phyloP scores from a whole-genome alignment of 2,329 filamentous ascomycete genomes.

The Microdochium paspali region DNA sequence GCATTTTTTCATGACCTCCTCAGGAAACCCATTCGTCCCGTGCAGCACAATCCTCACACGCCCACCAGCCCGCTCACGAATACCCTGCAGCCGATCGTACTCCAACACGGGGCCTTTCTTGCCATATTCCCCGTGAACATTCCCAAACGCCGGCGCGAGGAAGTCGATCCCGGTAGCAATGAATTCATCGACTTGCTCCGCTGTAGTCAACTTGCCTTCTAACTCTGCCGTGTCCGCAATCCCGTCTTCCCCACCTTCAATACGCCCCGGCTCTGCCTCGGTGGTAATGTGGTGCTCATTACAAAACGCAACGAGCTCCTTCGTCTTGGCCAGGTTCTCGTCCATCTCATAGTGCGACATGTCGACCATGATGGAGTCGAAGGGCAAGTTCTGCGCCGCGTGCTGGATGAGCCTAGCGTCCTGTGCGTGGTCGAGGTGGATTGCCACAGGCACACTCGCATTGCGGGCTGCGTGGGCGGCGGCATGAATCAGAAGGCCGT shows the following conservation, averaged over 20 bases:
- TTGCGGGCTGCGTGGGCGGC: conserved; percentile 43
- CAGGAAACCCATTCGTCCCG: conserved; percentile 44
- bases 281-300: conserved; percentile 54
- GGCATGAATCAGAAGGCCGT: conserved; percentile 39
- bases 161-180: conserved; percentile 63
- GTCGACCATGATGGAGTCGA: conserved; percentile 69
- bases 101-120: conserved; percentile 53
- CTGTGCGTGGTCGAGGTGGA: conserved; percentile 62
- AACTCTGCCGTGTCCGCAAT: conserved; percentile 48
- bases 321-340: conserved; percentile 57
- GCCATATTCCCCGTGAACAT: conserved; percentile 67
- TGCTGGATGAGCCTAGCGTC: conserved; percentile 46
- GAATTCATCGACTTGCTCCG: conserved; percentile 62
- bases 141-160: conserved; percentile 67
- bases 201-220: conserved; percentile 49
- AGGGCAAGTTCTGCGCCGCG: conserved; percentile 45
- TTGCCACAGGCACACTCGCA: conserved; percentile 46
- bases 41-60: conserved; percentile 41
- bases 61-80: conserved; percentile 20
- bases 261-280: conserved; percentile 59
- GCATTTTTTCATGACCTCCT: conserved; percentile 38
- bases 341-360: conserved; percentile 65
- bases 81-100: conserved; percentile 38
- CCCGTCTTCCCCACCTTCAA: conserved; percentile 62
- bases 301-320: conserved; percentile 51